Evolutionary conservation across 139 green algal genomes (phyloP).

Genomic region (Coccomyxa sp.): DNA sequence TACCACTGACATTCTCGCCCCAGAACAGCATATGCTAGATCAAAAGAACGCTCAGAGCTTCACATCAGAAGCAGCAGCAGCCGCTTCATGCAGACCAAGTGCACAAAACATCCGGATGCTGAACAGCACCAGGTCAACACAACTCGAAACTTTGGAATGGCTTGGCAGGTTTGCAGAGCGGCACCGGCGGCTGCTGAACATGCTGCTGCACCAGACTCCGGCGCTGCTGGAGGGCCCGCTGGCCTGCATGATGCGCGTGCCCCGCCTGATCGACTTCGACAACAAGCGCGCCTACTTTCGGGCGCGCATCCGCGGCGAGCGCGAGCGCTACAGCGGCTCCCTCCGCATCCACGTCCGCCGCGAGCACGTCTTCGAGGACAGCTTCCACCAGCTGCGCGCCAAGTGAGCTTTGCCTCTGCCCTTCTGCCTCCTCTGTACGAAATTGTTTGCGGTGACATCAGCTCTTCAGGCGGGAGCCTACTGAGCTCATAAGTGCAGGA

Average conservation of each 20-base stretch:
- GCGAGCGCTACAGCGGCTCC: constrained; percentile 50
- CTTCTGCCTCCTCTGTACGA: no score
- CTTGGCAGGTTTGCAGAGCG: constrained; percentile 69
- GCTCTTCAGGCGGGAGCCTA: no score
- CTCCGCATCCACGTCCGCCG: constrained; percentile 80
- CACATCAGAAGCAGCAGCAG: no score
- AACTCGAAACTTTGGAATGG: no score
- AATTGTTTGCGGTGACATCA: no score
- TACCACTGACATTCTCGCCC: no score
- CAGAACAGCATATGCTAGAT: no score
- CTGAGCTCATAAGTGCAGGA: no score
- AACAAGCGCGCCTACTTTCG: constrained; percentile 94
- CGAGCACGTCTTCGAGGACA: constrained; percentile 93
- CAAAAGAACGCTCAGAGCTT: no score
- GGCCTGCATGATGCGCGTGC: constrained; percentile 67
- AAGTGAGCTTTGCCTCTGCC: no score
- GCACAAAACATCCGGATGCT: no score
- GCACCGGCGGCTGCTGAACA: constrained; percentile 88
- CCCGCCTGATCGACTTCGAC: constrained; percentile 95
- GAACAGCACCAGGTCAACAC: background rate
- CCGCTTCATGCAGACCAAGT: no score
- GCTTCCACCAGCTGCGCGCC: constrained; percentile 93
- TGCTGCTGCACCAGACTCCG: constrained; percentile 67
- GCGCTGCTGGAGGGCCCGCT: constrained; percentile 77
- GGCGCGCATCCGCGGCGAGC: constrained; percentile 41